Conservation (phyloP, 164 flowering plant species). For the Magnolia changhungtana region DNA sequence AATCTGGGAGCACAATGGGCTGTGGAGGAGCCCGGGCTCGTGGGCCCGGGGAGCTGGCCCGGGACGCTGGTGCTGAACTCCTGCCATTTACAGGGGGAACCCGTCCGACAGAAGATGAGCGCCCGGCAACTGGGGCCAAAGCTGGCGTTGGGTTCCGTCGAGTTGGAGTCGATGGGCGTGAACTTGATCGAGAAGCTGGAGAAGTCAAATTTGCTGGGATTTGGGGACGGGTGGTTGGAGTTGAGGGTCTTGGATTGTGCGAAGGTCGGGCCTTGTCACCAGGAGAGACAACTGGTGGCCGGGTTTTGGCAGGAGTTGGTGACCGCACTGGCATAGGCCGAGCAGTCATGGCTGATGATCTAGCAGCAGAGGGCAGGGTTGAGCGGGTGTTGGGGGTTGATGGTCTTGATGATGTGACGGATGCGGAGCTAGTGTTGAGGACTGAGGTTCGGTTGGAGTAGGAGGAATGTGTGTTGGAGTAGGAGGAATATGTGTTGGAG, state of each 20-base stretch:
- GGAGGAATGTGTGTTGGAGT: conserved; percentile 21
- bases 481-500: conserved; percentile 35
- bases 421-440: conserved; percentile 87
- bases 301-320: conserved; percentile 72
- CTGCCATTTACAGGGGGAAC: conserved; percentile 46
- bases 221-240: conserved; percentile 72
- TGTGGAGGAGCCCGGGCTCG: conserved; percentile 54
- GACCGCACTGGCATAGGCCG: conserved; percentile 60
- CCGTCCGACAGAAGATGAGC: conserved; percentile 56
- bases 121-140: conserved; percentile 32
- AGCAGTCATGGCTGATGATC: conserved; percentile 65
- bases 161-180: conserved; percentile 89
- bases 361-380: conserved; percentile 38
- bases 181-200: conserved; percentile 41
- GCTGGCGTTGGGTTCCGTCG: conserved; percentile 55
- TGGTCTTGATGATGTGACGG: conserved; percentile 81
- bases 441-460: conserved; percentile 44
- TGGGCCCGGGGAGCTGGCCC: conserved; percentile 81
- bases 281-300: conserved; percentile 45
- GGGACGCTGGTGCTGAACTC: conserved; percentile 44
- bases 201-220: conserved; percentile 48
- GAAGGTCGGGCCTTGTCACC: conserved; percentile 50
- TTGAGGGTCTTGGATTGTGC: conserved; percentile 71
- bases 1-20: conserved; percentile 75
- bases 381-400: conserved; percentile 74